phyloP scores from a whole-genome alignment of 352 stramenopile genomes.

The Poterioochromonas sp. region DNA sequence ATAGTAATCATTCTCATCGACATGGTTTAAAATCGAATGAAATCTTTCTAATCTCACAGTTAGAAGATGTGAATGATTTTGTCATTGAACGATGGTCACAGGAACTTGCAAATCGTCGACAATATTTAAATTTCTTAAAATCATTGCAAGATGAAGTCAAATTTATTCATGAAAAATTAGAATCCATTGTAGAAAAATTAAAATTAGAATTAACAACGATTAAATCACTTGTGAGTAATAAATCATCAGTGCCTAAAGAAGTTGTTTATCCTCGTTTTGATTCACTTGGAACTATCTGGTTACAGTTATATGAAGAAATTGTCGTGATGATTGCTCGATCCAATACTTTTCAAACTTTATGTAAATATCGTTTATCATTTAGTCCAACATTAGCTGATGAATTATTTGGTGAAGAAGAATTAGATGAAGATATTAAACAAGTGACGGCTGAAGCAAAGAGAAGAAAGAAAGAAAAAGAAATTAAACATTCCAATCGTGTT shows the following conservation, averaged over 20 bases:
- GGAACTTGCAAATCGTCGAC: slow-evolving; percentile 75
- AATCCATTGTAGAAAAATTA: slow-evolving; percentile 57
- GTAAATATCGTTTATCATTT: slow-evolving; percentile 34
- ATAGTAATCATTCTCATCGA: background rate
- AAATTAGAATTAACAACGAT: slow-evolving; percentile 47
- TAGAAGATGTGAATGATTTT: slow-evolving; percentile 2
- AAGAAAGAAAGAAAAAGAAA: background rate
- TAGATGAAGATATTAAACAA: background rate
- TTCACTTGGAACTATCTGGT: slow-evolving; percentile 66
- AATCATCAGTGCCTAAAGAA: slow-evolving; percentile 76
- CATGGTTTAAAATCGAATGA: background rate
- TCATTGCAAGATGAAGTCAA: slow-evolving; percentile 78
- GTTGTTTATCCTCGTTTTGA: slow-evolving; percentile 87
- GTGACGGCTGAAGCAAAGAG: background rate
- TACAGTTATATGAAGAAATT: slow-evolving; percentile 51
- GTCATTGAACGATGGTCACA: slow-evolving; percentile 59
- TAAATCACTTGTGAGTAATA: slow-evolving; percentile 59
- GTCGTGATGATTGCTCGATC: slow-evolving; percentile 49
- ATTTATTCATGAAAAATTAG: slow-evolving; percentile 67
- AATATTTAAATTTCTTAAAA: slow-evolving; percentile 78
- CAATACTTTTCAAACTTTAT: slow-evolving; percentile 40
- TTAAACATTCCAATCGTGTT: background rate
- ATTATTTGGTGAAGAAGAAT: background rate
- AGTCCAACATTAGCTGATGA: slow-evolving; percentile 1
- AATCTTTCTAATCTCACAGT: slow-evolving; percentile 9